These are phyloP conservation scores for Yarrowia sp. DNA, from an alignment of 805 yeast genomes.

Conservation along the genomic window DNA sequence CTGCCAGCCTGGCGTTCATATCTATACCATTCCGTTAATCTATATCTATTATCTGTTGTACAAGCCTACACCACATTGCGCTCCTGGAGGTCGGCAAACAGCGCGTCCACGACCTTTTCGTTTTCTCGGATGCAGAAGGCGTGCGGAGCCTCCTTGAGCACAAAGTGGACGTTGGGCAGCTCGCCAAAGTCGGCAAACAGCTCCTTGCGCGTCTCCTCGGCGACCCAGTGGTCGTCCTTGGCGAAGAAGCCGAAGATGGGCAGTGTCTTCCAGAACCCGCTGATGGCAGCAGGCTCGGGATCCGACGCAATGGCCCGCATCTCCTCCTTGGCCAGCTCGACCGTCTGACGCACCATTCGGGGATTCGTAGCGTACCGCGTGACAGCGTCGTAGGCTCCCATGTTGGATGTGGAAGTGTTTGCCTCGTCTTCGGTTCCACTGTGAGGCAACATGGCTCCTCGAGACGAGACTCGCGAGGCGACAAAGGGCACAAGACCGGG, in stretches of 20 bases:
- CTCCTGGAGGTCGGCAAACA: background rate
- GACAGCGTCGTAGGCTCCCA: slow-evolving; percentile 41
- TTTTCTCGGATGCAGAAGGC: slow-evolving; percentile 61
- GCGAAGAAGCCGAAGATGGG: slow-evolving; percentile 59
- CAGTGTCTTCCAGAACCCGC: slow-evolving; percentile 49
- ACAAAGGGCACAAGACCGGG: slow-evolving; percentile 34
- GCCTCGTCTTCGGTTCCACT: background rate
- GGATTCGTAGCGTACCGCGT: slow-evolving; percentile 45
- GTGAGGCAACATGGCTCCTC: background rate
- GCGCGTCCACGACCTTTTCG: slow-evolving; percentile 43
- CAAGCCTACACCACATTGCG: background rate
- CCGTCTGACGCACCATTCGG: slow-evolving; percentile 51
- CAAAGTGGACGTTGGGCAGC: slow-evolving; percentile 37
- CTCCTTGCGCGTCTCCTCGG: slow-evolving; percentile 48
- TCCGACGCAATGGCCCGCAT: slow-evolving; percentile 47
- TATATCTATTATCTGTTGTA: too few relatives aligned
- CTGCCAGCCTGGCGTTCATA: too few relatives aligned
- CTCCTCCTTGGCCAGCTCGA: slow-evolving; percentile 59
- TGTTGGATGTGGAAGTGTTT: background rate
- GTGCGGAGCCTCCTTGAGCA: slow-evolving; percentile 48
- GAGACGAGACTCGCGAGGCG: slow-evolving; percentile 27
- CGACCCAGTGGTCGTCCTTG: slow-evolving; percentile 63
- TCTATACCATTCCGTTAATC: background rate
- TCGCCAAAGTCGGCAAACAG: slow-evolving; percentile 43
- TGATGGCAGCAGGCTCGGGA: slow-evolving; percentile 41